These are phyloP conservation scores for Cylindrotheca closterium DNA, from an alignment of 108 stramenopile species.

Conservation along the genomic window DNA sequence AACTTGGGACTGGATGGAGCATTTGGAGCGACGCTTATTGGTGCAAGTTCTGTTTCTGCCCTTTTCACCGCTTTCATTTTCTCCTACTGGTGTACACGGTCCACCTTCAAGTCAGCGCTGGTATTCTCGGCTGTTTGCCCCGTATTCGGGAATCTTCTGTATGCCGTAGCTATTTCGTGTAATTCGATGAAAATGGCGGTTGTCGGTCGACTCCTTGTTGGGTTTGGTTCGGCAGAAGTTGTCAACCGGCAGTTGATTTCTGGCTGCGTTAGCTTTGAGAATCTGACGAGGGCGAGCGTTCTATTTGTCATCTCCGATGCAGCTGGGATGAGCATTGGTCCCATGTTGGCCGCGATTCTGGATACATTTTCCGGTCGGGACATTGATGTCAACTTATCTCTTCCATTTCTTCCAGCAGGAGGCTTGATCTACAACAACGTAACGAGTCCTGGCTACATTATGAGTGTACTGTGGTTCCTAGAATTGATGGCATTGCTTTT, in stretches of 20 bases:
- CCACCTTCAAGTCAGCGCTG: conserved; percentile 51
- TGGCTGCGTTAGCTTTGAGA: conserved; percentile 47
- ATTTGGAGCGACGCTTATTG: conserved; percentile 54
- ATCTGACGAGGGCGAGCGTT: conserved; percentile 64
- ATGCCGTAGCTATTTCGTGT: conserved; percentile 54
- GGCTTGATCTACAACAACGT: conserved; percentile 53
- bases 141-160: conserved; percentile 58
- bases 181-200: conserved; percentile 52
- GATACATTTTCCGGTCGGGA: conserved; percentile 53
- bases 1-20: conserved; percentile 49
- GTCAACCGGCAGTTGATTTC: conserved; percentile 66
- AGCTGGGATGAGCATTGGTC: conserved; percentile 70
- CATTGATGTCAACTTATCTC: conserved; percentile 40
- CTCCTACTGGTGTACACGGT: conserved; percentile 62
- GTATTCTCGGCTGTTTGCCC: conserved; percentile 56
- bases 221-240: conserved; percentile 67
- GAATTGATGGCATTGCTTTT: conserved; percentile 41
- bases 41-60: conserved; percentile 60
- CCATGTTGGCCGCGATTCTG: conserved; percentile 63
- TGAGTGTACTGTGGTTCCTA: conserved; percentile 61
- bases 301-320: conserved; percentile 65
- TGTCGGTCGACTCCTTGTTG: conserved; percentile 57
- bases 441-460: conserved; percentile 55
- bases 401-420: conserved; percentile 48
- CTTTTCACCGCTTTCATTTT: conserved; percentile 68